Percentiles rank a stretch among this genome's conserved stretches.
Evolutionary conservation across 1,139 yeast genomes (phyloP).

Genomic region (Kurtzmaniella quercitrusa): DNA sequence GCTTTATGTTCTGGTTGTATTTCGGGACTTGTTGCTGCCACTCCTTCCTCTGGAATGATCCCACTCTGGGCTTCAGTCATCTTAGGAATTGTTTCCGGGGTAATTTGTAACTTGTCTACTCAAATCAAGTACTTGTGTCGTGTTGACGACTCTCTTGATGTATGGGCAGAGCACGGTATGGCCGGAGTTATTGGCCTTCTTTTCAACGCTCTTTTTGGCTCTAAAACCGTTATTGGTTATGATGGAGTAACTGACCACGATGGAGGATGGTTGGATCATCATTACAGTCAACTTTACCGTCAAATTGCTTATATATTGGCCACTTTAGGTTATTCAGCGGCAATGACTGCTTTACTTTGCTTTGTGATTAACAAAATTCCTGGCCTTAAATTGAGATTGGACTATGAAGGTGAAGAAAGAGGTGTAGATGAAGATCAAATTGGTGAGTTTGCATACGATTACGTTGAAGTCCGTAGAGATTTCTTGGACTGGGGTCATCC

Average conservation of each 20-base stretch:
- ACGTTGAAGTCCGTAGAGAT: conserved; percentile 94
- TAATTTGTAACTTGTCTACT: conserved; percentile 86
- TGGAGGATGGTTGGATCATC: conserved; percentile 92
- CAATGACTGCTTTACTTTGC: conserved; percentile 74
- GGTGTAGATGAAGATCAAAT: conserved; percentile 97
- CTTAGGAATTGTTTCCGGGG: conserved; percentile 76
- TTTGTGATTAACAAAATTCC: conserved; percentile 74
- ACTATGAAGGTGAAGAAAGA: conserved; percentile 77
- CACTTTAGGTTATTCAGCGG: conserved; percentile 69
- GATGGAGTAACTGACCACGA: conserved; percentile 76
- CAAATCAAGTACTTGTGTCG: conserved; percentile 75
- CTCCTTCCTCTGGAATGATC: conserved; percentile 89
- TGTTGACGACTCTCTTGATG: conserved; percentile 92
- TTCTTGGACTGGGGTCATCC: conserved; percentile 59
- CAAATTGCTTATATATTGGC: conserved; percentile 84
- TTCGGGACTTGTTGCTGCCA: conserved; percentile 94
- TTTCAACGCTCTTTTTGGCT: conserved; percentile 85
- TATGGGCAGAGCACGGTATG: conserved; percentile 95
- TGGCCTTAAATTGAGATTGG: conserved; percentile 73
- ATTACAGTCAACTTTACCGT: conserved; percentile 86
- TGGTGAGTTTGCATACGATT: conserved; percentile 97
- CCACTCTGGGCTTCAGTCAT: conserved; percentile 90
- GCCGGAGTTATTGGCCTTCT: conserved; percentile 89
- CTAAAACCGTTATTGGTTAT: conserved; percentile 82
- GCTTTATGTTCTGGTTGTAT: conserved; percentile 94